Percentiles rank a stretch among this genome's conserved stretches.
Evolutionary conservation across 75 land plant genomes (phyloP).

Genomic region (Selaginella moellendorffii): DNA sequence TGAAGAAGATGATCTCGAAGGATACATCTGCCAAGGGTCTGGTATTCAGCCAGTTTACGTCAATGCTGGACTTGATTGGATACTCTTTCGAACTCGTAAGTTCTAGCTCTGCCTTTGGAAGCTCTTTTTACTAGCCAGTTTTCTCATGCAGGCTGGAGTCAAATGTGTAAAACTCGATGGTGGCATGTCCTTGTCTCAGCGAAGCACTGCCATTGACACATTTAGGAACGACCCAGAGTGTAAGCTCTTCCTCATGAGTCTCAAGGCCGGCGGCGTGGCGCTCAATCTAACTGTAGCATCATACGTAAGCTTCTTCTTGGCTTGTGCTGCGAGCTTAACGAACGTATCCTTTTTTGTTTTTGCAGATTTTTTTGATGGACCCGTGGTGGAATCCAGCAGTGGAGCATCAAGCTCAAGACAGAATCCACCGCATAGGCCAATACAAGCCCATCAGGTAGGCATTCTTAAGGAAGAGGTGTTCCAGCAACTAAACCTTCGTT

Average conservation of each 20-base stretch:
- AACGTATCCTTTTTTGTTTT: not conserved
- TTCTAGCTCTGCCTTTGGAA: not conserved
- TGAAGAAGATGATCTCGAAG: conserved; percentile 53
- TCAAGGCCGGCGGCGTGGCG: conserved; percentile 95
- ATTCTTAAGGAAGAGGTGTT: too few relatives aligned
- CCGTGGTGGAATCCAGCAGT: conserved; percentile 99
- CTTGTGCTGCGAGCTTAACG: too few relatives aligned
- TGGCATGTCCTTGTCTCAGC: conserved; percentile 50
- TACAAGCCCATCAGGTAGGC: conserved; percentile 76
- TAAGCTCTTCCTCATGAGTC: conserved; percentile 78
- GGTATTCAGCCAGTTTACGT: conserved; percentile 90
- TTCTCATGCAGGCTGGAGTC: conserved; percentile 47
- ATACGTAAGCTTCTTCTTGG: conserved; percentile 28
- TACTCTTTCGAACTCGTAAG: conserved; percentile 56
- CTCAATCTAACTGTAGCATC: conserved; percentile 95
- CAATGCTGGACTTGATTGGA: conserved; percentile 68
- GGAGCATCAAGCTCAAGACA: conserved; percentile 91
- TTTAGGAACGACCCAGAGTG: conserved; percentile 65
- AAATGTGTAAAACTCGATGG: conserved; percentile 66
- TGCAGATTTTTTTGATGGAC: conserved; percentile 85
- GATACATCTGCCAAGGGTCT: conserved; percentile 88
- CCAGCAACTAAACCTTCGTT: too few relatives aligned
- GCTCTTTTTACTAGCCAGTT: not conserved
- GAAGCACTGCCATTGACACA: conserved; percentile 50
- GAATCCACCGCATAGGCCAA: conserved; percentile 85